phyloP scores from a whole-genome alignment of 768 basidiomycete species.

The Boletus pseudo-olivaceus region DNA sequence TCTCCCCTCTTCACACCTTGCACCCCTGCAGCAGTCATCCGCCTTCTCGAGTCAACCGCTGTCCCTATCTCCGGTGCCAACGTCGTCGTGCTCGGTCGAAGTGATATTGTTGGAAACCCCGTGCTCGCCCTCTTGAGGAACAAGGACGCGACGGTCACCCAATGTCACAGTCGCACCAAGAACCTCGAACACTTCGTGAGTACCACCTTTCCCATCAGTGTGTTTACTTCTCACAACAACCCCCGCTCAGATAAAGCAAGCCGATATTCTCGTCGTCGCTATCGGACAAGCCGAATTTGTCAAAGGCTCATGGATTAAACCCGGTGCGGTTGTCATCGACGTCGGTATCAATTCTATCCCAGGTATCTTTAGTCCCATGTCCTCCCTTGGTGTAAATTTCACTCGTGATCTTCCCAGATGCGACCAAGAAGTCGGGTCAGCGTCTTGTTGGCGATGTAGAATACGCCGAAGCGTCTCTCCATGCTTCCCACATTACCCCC shows the following conservation, averaged over 20 bases:
- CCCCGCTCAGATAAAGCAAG: conserved; percentile 63
- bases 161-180: conserved; percentile 91
- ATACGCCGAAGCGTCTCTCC: conserved; percentile 66
- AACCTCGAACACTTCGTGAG: conserved; percentile 76
- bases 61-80: conserved; percentile 72
- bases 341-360: conserved; percentile 97
- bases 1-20: conserved; percentile 91
- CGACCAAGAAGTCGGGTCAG: conserved; percentile 90
- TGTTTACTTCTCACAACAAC: conserved; percentile 1
- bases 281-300: conserved; percentile 91
- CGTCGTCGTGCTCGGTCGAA: conserved; percentile 92
- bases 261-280: conserved; percentile 95
- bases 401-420: conserved; percentile 44
- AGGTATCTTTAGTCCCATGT: conserved; percentile 42
- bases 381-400: background rate
- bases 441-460: conserved; percentile 96
- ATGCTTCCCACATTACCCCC: conserved; percentile 91
- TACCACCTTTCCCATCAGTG: conserved; percentile 10
- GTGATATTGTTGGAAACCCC: conserved; percentile 96
- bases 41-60: conserved; percentile 84
- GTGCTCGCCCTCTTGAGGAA: conserved; percentile 88
- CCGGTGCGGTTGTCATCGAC: conserved; percentile 93
- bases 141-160: conserved; percentile 93
- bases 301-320: conserved; percentile 93
- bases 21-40: conserved; percentile 91